Percentiles rank a stretch among this genome's conserved stretches.
Evolutionary conservation across 2,329 filamentous ascomycete species (phyloP).

Genomic region (Xylaria sp.): DNA sequence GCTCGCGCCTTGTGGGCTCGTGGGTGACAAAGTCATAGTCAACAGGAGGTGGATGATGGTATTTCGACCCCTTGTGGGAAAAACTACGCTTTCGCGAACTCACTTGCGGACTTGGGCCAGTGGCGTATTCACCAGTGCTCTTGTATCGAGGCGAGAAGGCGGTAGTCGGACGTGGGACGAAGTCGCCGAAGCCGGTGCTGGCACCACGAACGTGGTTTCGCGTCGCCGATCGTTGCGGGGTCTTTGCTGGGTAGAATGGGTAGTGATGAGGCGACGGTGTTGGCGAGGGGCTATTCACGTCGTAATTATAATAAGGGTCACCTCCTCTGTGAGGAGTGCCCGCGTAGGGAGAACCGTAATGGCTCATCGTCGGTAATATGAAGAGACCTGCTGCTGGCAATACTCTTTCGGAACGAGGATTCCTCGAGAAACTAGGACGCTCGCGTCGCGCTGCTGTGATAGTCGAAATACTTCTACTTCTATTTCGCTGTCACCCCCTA

Average conservation of each 20-base stretch:
- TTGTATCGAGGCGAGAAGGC: conserved; percentile 66
- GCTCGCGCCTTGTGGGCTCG: conserved; percentile 53
- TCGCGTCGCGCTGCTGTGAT: neutral
- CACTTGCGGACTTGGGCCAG: conserved; percentile 62
- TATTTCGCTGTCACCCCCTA: conserved; percentile 29
- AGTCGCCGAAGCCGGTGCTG: conserved; percentile 50
- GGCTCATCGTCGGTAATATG: conserved; percentile 49
- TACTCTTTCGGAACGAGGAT: conserved; percentile 29
- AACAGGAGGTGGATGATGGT: conserved; percentile 38
- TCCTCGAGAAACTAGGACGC: conserved; percentile 31
- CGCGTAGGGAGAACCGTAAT: conserved; percentile 50
- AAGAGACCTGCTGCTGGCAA: neutral
- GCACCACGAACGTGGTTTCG: conserved; percentile 55
- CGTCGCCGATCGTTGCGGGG: conserved; percentile 60
- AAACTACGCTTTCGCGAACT: conserved; percentile 54
- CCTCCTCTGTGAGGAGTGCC: conserved; percentile 48
- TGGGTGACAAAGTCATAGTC: conserved; percentile 36
- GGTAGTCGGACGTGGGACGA: conserved; percentile 49
- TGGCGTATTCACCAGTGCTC: conserved; percentile 67
- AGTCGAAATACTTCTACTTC: neutral
- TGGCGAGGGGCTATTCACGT: conserved; percentile 59
- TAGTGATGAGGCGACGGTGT: conserved; percentile 62
- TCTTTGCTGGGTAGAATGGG: conserved; percentile 53
- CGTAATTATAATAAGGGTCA: conserved; percentile 58
- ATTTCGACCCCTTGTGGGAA: conserved; percentile 45